phyloP scores from a whole-genome alignment of 495 filamentous ascomycete genomes.

The Annulohypoxylon bovei region DNA sequence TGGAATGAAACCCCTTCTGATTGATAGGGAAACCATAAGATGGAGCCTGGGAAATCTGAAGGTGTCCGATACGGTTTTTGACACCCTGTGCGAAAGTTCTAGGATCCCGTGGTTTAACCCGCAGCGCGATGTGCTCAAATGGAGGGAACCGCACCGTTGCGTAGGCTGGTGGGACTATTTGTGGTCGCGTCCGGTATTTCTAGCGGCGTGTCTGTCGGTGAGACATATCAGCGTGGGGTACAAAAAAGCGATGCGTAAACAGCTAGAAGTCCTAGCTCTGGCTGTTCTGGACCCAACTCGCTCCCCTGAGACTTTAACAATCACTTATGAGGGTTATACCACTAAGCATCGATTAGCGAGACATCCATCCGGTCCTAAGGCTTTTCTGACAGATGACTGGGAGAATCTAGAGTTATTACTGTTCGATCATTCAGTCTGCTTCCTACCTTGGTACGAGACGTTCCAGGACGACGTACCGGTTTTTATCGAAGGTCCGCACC shows the following conservation, averaged over 20 bases:
- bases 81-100: conserved; percentile 6
- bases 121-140: conserved; percentile 23
- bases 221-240: conserved; percentile 18
- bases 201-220: conserved; percentile 22
- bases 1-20: conserved; percentile 3
- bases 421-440: conserved; percentile 6
- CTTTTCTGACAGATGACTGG: background rate
- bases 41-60: background rate
- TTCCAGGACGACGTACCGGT: background rate
- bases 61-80: background rate
- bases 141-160: conserved; percentile 12
- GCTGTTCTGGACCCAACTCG: conserved; percentile 22
- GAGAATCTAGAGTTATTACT: background rate
- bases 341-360: conserved; percentile 11
- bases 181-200: conserved; percentile 5
- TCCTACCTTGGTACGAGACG: conserved; percentile 2
- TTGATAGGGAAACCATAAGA: background rate
- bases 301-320: conserved; percentile 24
- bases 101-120: conserved; percentile 15
- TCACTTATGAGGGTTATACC: background rate
- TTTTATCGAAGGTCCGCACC: background rate
- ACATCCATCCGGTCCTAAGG: conserved; percentile 6
- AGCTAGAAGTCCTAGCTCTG: conserved; percentile 10
- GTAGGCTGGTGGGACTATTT: background rate
- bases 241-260: conserved; percentile 4